Percentiles rank a stretch among this genome's conserved stretches.
Conservation (phyloP, 169 alveolate genomes). For the Plasmodium blacklocki region DNA sequence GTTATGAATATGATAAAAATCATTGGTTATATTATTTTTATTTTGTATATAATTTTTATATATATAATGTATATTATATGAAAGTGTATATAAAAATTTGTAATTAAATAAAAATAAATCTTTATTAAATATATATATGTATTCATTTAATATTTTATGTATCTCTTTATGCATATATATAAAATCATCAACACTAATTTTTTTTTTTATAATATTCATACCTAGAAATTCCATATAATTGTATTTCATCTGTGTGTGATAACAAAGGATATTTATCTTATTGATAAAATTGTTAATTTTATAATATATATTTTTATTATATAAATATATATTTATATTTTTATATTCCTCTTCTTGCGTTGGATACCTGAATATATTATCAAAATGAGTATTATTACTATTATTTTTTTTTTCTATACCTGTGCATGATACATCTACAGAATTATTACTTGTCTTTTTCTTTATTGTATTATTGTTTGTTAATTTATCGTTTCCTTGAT, state of each 20-base stretch:
- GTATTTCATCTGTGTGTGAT: constrained; percentile 32
- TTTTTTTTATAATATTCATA: constrained; percentile 67
- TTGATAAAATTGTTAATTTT: constrained; percentile 49
- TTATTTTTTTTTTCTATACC: background rate
- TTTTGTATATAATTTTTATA: constrained; percentile 60
- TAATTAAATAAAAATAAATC: constrained; percentile 64
- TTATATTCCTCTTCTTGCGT: no score
- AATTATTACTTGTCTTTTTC: background rate
- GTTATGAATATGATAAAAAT: constrained; percentile 48
- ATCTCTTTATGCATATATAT: constrained; percentile 66
- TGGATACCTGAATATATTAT: background rate
- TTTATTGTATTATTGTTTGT: background rate
- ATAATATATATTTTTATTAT: constrained; percentile 32
- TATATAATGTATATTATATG: constrained; percentile 67
- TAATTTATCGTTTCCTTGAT: background rate
- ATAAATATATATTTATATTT: constrained; percentile 10
- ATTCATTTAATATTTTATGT: constrained; percentile 58
- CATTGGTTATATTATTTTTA: constrained; percentile 23
- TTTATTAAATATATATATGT: constrained; percentile 67
- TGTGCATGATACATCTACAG: no score
- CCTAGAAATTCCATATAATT: constrained; percentile 57
- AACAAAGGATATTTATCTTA: constrained; percentile 28
- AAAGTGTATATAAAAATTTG: constrained; percentile 55
- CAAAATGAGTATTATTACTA: background rate
- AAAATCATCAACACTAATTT: constrained; percentile 60